Evolutionary conservation across 1,139 yeast genomes (phyloP).

Genomic region (Nakaseomyces uthaithaninus): DNA sequence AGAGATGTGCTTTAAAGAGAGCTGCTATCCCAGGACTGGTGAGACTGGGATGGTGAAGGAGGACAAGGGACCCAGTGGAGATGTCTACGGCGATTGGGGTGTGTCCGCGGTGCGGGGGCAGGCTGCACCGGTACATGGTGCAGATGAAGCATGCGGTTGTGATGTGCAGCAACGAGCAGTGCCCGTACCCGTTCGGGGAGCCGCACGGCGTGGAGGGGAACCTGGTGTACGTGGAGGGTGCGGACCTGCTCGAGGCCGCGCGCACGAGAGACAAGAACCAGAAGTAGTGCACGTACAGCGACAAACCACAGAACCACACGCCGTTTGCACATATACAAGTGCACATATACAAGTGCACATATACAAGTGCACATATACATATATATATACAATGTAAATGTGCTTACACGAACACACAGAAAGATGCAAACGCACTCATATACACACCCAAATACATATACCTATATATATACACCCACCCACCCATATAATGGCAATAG

Average conservation of each 20-base stretch:
- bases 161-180: constrained; percentile 30
- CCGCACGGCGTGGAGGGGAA: constrained; percentile 13
- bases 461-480: no score
- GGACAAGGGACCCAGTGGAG: neutral
- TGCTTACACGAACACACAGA: no score
- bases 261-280: neutral
- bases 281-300: neutral
- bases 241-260: constrained; percentile 26
- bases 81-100: neutral
- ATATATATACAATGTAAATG: neutral
- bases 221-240: constrained; percentile 25
- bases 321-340: neutral
- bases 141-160: constrained; percentile 33
- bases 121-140: constrained; percentile 31
- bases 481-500: no score
- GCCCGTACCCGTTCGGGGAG: constrained; percentile 35
- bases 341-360: neutral
- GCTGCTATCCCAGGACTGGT: neutral
- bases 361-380: neutral
- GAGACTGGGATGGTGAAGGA: constrained; percentile 11
- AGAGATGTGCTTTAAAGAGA: neutral
- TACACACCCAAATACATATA: no score
- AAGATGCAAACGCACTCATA: no score
- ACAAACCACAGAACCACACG: no score
- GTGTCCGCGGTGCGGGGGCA: constrained; percentile 30